phyloP scores from a whole-genome alignment of 2,329 filamentous ascomycete genomes.

The Xylariaceae sp. region DNA sequence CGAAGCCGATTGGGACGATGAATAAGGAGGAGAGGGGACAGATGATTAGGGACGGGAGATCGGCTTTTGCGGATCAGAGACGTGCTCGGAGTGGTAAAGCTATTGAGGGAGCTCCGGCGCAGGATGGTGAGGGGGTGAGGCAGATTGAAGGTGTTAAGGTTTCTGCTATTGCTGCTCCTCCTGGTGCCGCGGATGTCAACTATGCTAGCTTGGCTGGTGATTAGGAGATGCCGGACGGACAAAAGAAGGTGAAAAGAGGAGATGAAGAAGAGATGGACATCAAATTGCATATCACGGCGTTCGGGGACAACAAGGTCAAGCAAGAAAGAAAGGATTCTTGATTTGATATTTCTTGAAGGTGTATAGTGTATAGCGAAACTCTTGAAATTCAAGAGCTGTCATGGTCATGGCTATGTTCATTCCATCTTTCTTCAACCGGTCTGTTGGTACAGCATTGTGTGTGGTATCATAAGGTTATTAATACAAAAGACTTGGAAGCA shows the following conservation, averaged over 20 bases:
- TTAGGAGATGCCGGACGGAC: too few relatives aligned
- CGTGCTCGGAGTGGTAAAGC: conserved; percentile 33
- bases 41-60: conserved; percentile 74
- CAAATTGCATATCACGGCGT: conserved; percentile 29
- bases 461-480: neutral
- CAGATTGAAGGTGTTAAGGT: conserved; percentile 33
- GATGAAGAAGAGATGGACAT: neutral
- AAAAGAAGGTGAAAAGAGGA: conserved; percentile 11
- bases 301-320: conserved; percentile 23
- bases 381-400: conserved; percentile 3
- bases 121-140: conserved; percentile 24
- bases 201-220: conserved; percentile 86
- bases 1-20: conserved; percentile 87
- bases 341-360: conserved; percentile 1
- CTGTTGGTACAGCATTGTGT: conserved; percentile 15
- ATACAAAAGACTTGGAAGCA: neutral
- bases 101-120: conserved; percentile 29
- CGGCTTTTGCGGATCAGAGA: conserved; percentile 45
- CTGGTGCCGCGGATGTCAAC: conserved; percentile 70
- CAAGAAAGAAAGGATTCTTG: neutral
- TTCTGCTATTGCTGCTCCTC: conserved; percentile 66
- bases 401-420: conserved; percentile 11
- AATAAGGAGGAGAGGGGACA: conserved; percentile 78
- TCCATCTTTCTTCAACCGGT: too few relatives aligned
- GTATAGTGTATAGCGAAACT: conserved; percentile 12